Conservation (phyloP, 371 early-diverging fungal species). For the Sporodiniella umbellata region DNA sequence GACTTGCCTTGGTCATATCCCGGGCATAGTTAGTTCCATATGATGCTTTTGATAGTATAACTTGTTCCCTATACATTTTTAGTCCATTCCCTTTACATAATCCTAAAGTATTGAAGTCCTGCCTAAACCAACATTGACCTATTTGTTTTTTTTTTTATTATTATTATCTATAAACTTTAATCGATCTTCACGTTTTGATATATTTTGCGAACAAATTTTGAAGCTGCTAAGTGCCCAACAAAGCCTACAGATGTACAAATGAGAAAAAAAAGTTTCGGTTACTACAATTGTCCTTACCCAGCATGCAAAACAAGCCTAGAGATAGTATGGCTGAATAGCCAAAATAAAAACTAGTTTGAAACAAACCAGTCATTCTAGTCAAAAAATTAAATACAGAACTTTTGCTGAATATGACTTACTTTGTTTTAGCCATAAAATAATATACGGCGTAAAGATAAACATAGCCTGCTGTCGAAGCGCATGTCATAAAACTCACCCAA, state of each 20-base stretch:
- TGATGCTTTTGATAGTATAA: background rate
- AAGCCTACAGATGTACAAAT: slow-evolving; percentile 32
- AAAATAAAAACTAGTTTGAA: slow-evolving; percentile 81
- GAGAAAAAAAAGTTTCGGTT: background rate
- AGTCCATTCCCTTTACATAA: slow-evolving; percentile 36
- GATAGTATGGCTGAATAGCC: slow-evolving; percentile 73
- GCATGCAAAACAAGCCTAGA: slow-evolving; percentile 64
- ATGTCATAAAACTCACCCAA: slow-evolving; percentile 78
- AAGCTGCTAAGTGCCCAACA: slow-evolving; percentile 64
- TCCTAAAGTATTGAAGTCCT: slow-evolving; percentile 29
- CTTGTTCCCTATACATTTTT: background rate
- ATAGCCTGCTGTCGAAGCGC: slow-evolving; percentile 76
- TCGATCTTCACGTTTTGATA: slow-evolving; percentile 77
- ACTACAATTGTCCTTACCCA: slow-evolving; percentile 43
- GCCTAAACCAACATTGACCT: no score
- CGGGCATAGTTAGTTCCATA: slow-evolving; percentile 57
- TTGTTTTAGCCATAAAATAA: slow-evolving; percentile 73
- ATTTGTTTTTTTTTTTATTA: background rate
- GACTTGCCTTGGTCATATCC: slow-evolving; percentile 77
- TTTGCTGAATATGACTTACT: slow-evolving; percentile 36
- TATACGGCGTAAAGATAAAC: slow-evolving; percentile 80
- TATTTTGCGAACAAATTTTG: slow-evolving; percentile 66
- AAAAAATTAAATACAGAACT: background rate
- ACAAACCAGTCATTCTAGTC: slow-evolving; percentile 79
- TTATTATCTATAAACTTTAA: slow-evolving; percentile 18